Conservation (phyloP, 768 basidiomycete genomes). For the Cystofilobasidium capitatum region DNA sequence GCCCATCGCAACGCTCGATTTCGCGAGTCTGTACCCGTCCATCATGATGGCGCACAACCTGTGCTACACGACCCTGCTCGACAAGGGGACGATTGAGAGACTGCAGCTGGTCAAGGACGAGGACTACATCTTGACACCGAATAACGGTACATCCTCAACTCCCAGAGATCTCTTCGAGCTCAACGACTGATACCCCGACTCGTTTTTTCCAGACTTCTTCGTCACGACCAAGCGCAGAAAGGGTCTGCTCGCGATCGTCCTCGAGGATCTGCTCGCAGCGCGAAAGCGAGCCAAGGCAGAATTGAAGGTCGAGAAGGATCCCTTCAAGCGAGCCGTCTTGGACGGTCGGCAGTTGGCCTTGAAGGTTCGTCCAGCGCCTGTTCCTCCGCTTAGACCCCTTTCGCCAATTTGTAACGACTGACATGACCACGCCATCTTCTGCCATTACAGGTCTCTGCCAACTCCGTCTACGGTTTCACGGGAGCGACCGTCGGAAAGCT, state of each 20-base stretch:
- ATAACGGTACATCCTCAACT: slow-evolving; percentile 59
- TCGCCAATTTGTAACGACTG: background rate
- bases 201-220: slow-evolving; percentile 61
- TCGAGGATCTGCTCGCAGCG: slow-evolving; percentile 86
- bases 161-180: background rate
- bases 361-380: slow-evolving; percentile 51
- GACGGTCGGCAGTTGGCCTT: slow-evolving; percentile 95
- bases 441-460: slow-evolving; percentile 72
- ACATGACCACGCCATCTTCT: too few species aligned
- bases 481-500: slow-evolving; percentile 95
- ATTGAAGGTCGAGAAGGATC: slow-evolving; percentile 91
- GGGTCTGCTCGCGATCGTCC: slow-evolving; percentile 77
- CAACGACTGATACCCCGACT: background rate
- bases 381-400: background rate
- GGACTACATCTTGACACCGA: slow-evolving; percentile 91
- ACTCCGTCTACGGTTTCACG: slow-evolving; percentile 98
- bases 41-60: slow-evolving; percentile 99
- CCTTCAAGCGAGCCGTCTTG: slow-evolving; percentile 90
- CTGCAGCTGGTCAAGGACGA: slow-evolving; percentile 67
- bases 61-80: slow-evolving; percentile 92
- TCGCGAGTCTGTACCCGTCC: slow-evolving; percentile 94
- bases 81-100: slow-evolving; percentile 65
- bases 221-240: slow-evolving; percentile 63
- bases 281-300: slow-evolving; percentile 92
- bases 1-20: slow-evolving; percentile 96